Evolutionary conservation across 2,329 filamentous ascomycete genomes (phyloP), one percentile per base, ranked within the genome.

Genomic region (Setomelanomma holmii): DNA sequence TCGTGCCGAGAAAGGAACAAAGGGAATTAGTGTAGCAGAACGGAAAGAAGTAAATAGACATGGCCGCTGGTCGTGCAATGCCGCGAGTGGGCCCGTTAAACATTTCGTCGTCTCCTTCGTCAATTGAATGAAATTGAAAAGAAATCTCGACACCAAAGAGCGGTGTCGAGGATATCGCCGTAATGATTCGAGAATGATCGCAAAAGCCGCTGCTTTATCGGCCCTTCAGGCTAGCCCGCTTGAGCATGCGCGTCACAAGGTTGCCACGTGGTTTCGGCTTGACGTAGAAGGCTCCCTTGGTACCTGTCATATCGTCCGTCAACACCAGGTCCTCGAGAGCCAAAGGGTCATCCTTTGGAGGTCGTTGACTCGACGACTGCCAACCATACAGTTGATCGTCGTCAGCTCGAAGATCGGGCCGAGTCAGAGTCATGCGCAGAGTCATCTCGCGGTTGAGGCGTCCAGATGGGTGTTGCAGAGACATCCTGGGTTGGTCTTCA

Each of bases 401-500:
- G 56, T 87, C 82, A 4, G 88, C 87, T 36, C 92, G 87, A 41
- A 98, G 82, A 70, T 98, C 93, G 0, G 92, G 90, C 40, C 93
- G 83, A 3, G 95, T 98, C 48, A 98, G 82, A 0, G 93, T 98
- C 92, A 98, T 96, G 42, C 93, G 90, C 42, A 98, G 78, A 2
- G 95, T 98, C 93, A 97, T 97, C 74, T 98, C 93, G 27, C 93
- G 84, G 49, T 85, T 88, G 27, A 69, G 45, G 61, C 64, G 11
- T 36, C 52, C 46, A 27, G 58, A 56, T 10, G 60, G 56, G 16
- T 68, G 60, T n/a, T 61, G 51, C 2, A 62, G 57, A 4, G 68
- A 63, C 12, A 69, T 50, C 16, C 61, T 64, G 2, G 64, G 59
- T 6, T 68, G 69, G 3, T 43, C 40, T 41, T 74, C 68, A 16